Base-by-base conservation (phyloP, 345 rosid genomes). In the Eutrema heterophyllum region DNA sequence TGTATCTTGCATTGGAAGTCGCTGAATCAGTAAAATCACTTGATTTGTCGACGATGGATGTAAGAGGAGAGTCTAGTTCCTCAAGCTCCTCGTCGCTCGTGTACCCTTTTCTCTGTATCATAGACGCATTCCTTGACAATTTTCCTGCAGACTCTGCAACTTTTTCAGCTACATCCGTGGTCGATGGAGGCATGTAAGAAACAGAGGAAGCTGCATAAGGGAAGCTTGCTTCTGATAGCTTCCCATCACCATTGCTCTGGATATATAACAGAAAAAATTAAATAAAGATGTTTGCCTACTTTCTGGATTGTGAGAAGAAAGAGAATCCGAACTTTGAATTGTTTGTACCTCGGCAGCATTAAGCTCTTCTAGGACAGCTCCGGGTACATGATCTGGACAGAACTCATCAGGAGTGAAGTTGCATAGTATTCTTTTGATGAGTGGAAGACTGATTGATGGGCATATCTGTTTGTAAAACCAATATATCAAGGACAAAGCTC, bases 321-420 rank as follows among this genome's bases (percentile, higher is more conserved):
- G 4, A 65, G 33, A 64, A 45, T 26, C 33, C 9, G 7, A 48
- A 56, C 0, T 62, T 33, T 15, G 38, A 68, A 14, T 32, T 33
- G 36, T 40, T 16, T 76, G 65, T 80, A 96, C 99, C 90, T 92
- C 97, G 0, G 95, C 93, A 76, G 95, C 89, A 78, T 90, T 89
- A 56, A 96, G 77, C 67, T 89, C 96, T 83, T 92, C 99, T 60
- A 96, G 60, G 71, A 92, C 88, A 79, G 96, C 86, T 77, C 96
- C 98, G 1, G 96, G 95, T 62, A 92, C 93, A 72, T 89, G 68
- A 80, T 96, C 98, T 1, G 95, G 96, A 79, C 99, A 92, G 79
- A 96, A 96, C 74, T 96, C 98, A 70, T 96, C 98, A 1, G 98
- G 98, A 44, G 96, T 89, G 62, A 92, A 96, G 87, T 96, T 92